phyloP scores from a whole-genome alignment of 176 grass and related monocot genomes.

The Phragmites australis region DNA sequence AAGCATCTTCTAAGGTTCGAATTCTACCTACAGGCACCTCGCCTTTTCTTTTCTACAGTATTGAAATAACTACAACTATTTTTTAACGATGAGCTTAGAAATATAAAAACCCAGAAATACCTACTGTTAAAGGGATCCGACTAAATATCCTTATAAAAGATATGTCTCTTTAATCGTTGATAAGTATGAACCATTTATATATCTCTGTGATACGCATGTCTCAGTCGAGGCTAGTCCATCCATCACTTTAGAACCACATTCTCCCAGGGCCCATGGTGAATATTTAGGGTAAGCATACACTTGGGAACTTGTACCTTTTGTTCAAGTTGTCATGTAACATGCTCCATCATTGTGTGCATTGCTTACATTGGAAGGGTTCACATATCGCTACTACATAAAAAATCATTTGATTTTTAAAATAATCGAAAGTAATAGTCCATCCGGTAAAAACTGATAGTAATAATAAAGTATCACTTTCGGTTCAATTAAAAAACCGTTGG shows the following conservation, averaged over 20 bases:
- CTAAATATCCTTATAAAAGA: neutral
- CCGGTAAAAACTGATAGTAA: no score
- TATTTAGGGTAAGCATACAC: neutral
- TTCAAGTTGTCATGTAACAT: neutral
- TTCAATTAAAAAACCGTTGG: no score
- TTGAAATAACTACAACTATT: neutral
- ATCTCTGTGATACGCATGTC: neutral
- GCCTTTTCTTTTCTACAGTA: neutral
- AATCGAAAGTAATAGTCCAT: no score
- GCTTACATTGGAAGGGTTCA: neutral
- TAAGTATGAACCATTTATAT: neutral
- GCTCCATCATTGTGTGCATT: neutral
- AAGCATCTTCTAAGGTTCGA: neutral
- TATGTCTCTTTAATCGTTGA: neutral
- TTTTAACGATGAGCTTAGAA: neutral
- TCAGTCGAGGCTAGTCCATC: neutral
- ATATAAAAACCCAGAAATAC: neutral
- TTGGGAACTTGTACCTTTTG: neutral
- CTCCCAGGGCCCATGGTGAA: neutral
- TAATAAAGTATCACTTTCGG: no score
- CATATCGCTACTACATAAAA: no score
- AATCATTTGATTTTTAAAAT: no score
- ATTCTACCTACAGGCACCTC: neutral
- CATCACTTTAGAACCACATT: conserved; percentile 12
- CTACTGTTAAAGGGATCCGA: no score